Evolutionary conservation across 768 basidiomycete genomes (phyloP).

Genomic region (Hemileccinum rubropunctum): DNA sequence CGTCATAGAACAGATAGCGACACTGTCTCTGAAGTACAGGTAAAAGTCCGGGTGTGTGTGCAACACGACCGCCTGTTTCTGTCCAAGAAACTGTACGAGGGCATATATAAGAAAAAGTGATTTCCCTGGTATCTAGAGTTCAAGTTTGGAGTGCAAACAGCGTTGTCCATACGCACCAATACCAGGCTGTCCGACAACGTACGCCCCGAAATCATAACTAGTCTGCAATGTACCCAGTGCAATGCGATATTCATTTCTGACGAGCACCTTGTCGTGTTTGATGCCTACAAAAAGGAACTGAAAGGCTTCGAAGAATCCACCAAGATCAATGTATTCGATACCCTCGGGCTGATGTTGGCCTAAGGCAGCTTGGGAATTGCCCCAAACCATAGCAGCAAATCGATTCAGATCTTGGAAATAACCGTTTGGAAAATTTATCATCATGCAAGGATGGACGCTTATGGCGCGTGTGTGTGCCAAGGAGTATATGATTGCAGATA

Average conservation of each 20-base stretch:
- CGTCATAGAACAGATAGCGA: background rate
- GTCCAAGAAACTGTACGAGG: background rate
- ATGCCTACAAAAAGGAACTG: background rate
- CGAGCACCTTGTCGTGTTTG: background rate
- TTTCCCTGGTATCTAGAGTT: background rate
- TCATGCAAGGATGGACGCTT: too few relatives aligned
- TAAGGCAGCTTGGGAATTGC: background rate
- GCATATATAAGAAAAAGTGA: background rate
- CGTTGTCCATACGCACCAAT: background rate
- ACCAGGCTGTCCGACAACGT: slow-evolving; percentile 5
- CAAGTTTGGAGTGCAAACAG: too few relatives aligned
- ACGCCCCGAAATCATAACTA: background rate
- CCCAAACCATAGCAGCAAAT: background rate
- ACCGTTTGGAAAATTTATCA: too few relatives aligned
- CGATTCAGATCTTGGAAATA: background rate
- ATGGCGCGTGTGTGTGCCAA: too few relatives aligned
- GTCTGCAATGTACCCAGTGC: background rate
- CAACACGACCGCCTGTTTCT: background rate
- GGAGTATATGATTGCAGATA: too few relatives aligned
- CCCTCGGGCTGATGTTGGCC: background rate
- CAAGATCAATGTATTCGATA: background rate
- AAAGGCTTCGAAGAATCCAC: background rate
- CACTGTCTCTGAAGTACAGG: background rate
- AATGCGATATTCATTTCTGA: background rate
- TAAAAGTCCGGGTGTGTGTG: background rate